These are phyloP conservation scores for Linum usitatissimum DNA, from an alignment of 345 rosid genomes.

Conservation along the genomic window DNA sequence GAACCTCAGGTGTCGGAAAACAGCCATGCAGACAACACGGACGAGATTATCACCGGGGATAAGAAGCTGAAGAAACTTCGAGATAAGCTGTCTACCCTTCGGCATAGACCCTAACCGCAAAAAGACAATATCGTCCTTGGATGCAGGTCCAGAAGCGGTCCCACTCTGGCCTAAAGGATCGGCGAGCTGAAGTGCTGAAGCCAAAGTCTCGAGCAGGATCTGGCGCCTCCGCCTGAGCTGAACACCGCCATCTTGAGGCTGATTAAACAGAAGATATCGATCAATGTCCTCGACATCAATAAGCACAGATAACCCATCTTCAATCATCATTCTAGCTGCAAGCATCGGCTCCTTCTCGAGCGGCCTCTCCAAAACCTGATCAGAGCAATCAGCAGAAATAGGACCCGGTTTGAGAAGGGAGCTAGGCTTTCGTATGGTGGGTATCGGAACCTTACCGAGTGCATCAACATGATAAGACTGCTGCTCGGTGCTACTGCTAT, in stretches of 20 bases:
- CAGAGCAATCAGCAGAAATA: constrained; percentile 42
- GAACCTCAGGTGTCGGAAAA: constrained; percentile 87
- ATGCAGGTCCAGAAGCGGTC: constrained; percentile 33
- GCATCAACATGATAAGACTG: constrained; percentile 43
- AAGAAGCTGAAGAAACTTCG: constrained; percentile 63
- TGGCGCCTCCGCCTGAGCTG: constrained; percentile 69
- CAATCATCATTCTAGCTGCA: constrained; percentile 87
- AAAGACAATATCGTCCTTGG: constrained; percentile 75
- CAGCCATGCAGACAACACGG: constrained; percentile 80
- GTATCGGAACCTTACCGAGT: constrained; percentile 47
- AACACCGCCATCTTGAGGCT: constrained; percentile 74
- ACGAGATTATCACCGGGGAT: constrained; percentile 80
- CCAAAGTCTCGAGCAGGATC: constrained; percentile 69
- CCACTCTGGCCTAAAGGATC: constrained; percentile 75
- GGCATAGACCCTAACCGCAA: constrained; percentile 66
- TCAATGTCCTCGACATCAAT: constrained; percentile 86
- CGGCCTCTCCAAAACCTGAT: constrained; percentile 56
- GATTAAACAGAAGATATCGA: constrained; percentile 52
- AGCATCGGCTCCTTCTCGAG: constrained; percentile 90
- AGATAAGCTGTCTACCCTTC: constrained; percentile 66
- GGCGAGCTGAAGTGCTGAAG: constrained; percentile 77
- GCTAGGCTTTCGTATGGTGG: constrained; percentile 57
- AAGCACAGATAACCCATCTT: constrained; percentile 65
- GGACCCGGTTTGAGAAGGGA: constrained; percentile 68
- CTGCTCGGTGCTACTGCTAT: constrained; percentile 33